Evolutionary conservation across 495 filamentous ascomycete genomes (phyloP).

Genomic region (Neurospora sp.): DNA sequence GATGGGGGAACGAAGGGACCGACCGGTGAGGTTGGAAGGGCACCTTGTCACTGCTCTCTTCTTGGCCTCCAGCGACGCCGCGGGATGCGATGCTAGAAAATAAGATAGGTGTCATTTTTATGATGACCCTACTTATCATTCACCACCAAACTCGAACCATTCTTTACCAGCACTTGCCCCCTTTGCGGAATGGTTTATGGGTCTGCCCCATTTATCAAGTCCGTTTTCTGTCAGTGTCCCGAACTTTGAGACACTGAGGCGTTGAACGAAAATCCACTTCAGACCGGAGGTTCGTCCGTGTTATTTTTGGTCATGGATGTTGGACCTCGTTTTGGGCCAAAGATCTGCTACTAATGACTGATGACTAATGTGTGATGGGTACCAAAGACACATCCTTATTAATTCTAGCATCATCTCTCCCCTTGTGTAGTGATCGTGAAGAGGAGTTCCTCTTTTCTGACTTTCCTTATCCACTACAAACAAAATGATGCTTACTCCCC

Average conservation of each 20-base stretch:
- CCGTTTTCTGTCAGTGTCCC: not conserved
- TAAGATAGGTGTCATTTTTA: not conserved
- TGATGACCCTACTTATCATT: not conserved
- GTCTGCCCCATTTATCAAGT: not conserved
- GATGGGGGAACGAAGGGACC: not conserved
- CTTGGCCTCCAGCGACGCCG: not conserved
- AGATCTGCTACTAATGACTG: not conserved
- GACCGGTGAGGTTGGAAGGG: not conserved
- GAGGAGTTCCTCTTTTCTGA: not conserved
- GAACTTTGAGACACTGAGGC: not conserved
- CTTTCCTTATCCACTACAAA: not conserved
- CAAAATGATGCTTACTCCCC: not conserved
- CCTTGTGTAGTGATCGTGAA: not conserved
- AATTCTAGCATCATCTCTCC: not conserved
- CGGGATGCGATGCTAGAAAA: not conserved
- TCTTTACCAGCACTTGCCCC: not conserved
- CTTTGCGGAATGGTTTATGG: not conserved
- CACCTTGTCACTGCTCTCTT: not conserved
- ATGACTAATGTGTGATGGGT: not conserved
- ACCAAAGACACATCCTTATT: not conserved
- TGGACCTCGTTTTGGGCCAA: not conserved
- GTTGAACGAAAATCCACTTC: not conserved
- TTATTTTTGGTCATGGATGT: not conserved
- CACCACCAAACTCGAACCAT: not conserved
- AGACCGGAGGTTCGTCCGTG: not conserved